These are phyloP conservation scores for Malus sieversii DNA, from an alignment of 306 rosid genomes.

Conservation along the genomic window DNA sequence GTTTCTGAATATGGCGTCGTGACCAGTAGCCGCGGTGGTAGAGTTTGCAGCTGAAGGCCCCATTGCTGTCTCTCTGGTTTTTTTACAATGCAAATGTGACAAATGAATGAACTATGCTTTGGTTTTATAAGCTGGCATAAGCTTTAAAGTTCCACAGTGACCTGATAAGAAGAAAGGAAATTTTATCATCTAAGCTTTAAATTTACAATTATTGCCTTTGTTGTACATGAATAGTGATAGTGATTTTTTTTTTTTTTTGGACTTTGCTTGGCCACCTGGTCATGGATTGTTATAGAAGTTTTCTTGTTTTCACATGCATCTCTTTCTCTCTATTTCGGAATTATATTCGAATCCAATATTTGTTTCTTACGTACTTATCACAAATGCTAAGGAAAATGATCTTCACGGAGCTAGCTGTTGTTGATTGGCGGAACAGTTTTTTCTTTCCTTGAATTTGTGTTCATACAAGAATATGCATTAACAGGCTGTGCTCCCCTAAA, in stretches of 20 bases:
- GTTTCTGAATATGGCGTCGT: conserved; percentile 24
- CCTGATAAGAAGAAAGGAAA: conserved; percentile 12
- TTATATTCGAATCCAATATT: too few species aligned
- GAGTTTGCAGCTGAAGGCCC: conserved; percentile 20
- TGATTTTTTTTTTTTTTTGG: conserved; percentile 3
- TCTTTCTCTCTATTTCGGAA: too few species aligned
- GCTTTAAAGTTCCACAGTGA: not conserved
- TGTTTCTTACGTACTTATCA: too few species aligned
- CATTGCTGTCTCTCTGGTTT: conserved; percentile 14
- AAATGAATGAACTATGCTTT: not conserved
- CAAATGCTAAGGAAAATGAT: too few species aligned
- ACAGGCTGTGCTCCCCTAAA: too few species aligned
- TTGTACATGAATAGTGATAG: not conserved
- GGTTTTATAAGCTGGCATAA: conserved; percentile 1
- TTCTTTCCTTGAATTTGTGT: too few species aligned
- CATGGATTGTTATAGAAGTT: too few species aligned
- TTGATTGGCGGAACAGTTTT: too few species aligned
- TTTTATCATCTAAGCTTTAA: conserved; percentile 6
- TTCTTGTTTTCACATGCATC: too few species aligned
- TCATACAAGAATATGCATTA: too few species aligned
- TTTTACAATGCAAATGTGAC: not conserved
- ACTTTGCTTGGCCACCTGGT: not conserved
- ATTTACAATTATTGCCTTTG: conserved; percentile 19
- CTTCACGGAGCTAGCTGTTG: too few species aligned
- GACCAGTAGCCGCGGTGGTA: not conserved